phyloP scores from a whole-genome alignment of 306 rosid genomes.

The Cicer cuneatum region DNA sequence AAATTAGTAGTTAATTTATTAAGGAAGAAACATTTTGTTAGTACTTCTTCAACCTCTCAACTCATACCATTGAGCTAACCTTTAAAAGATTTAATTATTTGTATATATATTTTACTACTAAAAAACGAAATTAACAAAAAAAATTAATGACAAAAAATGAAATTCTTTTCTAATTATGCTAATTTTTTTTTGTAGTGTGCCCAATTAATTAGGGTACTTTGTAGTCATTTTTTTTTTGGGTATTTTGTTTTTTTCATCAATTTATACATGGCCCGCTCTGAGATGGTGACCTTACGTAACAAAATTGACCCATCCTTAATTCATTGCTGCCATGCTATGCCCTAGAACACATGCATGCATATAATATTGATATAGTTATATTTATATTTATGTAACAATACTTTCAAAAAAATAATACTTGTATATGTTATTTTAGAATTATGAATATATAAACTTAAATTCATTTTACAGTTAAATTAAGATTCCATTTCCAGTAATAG shows the following conservation, averaged over 20 bases:
- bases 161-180: no score
- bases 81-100: no score
- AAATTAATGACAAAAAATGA: no score
- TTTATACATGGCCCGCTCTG: conserved; percentile 51
- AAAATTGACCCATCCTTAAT: conserved; percentile 60
- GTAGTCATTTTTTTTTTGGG: background rate
- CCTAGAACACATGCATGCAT: conserved; percentile 43
- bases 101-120: no score
- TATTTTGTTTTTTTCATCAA: conserved; percentile 38
- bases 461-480: conserved; percentile 42
- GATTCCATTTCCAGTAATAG: conserved; percentile 35
- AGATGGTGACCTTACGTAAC: conserved; percentile 67
- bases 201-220: background rate
- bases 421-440: no score
- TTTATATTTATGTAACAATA: background rate
- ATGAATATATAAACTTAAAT: background rate
- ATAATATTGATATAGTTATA: background rate
- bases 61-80: no score
- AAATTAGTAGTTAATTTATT: no score
- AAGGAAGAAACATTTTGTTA: no score
- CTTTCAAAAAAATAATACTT: no score
- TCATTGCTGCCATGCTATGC: conserved; percentile 52
- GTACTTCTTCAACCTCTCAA: no score
- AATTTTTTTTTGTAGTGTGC: conserved; percentile 1
- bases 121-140: no score